Conservation (phyloP, 2,329 filamentous ascomycete species). For the Ceratocystis diversiconidia region DNA sequence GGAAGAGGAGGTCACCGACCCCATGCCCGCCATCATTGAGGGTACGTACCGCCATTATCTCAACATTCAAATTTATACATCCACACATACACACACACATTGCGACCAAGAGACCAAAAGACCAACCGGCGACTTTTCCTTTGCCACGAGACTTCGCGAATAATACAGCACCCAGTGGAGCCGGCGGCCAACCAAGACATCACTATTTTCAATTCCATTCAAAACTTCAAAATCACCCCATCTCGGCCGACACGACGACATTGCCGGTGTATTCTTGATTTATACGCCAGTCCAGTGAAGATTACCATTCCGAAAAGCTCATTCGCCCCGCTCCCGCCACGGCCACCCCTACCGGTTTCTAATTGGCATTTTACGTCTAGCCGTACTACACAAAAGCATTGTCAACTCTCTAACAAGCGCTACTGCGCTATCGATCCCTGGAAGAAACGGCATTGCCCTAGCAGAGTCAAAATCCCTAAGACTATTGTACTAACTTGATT, state of each 20-base stretch:
- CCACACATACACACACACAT: not conserved
- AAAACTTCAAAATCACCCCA: not conserved
- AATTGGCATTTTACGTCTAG: not conserved
- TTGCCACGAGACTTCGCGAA: not conserved
- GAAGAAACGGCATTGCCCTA: no score
- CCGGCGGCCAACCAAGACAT: not conserved
- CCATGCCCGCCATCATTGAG: conserved; percentile 80
- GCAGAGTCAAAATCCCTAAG: not conserved
- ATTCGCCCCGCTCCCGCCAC: not conserved
- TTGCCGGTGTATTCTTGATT: not conserved
- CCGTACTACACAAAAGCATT: not conserved
- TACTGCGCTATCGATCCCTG: no score
- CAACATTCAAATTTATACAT: not conserved
- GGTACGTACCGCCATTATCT: conserved; percentile 43
- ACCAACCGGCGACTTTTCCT: conserved; percentile 4
- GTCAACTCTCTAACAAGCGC: not conserved
- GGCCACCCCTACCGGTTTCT: not conserved
- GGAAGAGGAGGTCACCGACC: conserved; percentile 73
- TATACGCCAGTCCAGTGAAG: not conserved
- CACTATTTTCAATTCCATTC: not conserved
- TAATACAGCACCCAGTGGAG: not conserved
- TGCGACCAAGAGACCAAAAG: not conserved
- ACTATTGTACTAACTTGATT: conserved; percentile 6
- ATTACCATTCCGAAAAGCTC: not conserved
- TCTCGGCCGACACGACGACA: not conserved